These are phyloP conservation scores for Ilex aquifolium DNA, from an alignment of 257 asterid species.

Conservation along the genomic window DNA sequence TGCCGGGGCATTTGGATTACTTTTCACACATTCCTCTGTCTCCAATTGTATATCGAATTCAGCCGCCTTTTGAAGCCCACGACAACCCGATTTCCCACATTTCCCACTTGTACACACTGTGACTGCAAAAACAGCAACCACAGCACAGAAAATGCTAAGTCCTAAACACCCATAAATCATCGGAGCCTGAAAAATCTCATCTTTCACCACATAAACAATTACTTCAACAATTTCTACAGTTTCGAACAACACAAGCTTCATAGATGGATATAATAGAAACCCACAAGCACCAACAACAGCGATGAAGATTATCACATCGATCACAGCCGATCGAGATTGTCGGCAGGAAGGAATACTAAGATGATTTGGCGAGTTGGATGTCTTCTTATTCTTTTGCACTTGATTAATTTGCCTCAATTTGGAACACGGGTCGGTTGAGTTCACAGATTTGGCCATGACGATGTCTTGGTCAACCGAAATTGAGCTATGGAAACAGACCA, in stretches of 20 bases:
- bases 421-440: conserved; percentile 36
- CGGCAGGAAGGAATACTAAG: conserved; percentile 63
- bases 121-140: conserved; percentile 53
- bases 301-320: conserved; percentile 70
- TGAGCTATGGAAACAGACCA: conserved; percentile 68
- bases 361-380: conserved; percentile 26
- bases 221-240: conserved; percentile 40
- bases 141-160: conserved; percentile 54
- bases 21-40: conserved; percentile 66
- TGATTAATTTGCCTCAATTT: conserved; percentile 63
- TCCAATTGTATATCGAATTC: conserved; percentile 91
- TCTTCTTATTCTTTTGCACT: conserved; percentile 31
- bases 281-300: conserved; percentile 72
- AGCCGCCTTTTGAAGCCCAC: conserved; percentile 74
- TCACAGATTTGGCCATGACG: conserved; percentile 63
- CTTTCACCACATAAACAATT: conserved; percentile 44
- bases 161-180: conserved; percentile 79
- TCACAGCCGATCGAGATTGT: conserved; percentile 58
- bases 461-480: conserved; percentile 55
- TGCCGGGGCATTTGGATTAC: conserved; percentile 16
- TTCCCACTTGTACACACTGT: conserved; percentile 38
- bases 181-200: conserved; percentile 65
- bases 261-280: conserved; percentile 59
- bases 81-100: conserved; percentile 75
- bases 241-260: conserved; percentile 29